Evolutionary conservation across 2,329 filamentous ascomycete species (phyloP), one percentile per base, ranked within the genome.

Genomic region (Penicillium frequentans): DNA sequence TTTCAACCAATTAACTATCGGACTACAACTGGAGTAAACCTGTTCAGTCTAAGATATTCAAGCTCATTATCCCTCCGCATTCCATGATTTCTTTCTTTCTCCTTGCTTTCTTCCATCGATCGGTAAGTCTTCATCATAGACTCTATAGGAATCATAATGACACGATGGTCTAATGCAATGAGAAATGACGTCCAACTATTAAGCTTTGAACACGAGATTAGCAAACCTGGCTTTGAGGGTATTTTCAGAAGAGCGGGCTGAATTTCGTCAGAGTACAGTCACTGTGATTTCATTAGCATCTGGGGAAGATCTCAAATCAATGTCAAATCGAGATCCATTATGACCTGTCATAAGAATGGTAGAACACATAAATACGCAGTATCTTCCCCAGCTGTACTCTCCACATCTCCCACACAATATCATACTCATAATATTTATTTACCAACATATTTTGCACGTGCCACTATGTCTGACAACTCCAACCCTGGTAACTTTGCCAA

Each of bases 401-500:
- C 5, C 2, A n/a, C 8, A 9, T 8, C 7, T n/a, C 8, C 2
- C 1, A n/a, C 6, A n/a, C 2, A 37, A n/a, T 9, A 5, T 37
- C 16, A 8, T 37, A 35, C n/a, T 24, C 23, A 24, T 24, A 26
- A 26, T 26, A 3, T 5, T 5, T 6, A 24, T 24, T 24, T 24
- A 26, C 24, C 24, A 26, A 6, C 33, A 35, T 7, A 37, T 9
- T 9, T 9, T 1, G n/a, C 16, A n/a, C 5, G 33, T n/a, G 33
- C 16, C 8, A 37, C 5, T 6, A 61, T 61, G 56, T 21, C 51
- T 5, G 54, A 60, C 26, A 69, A 64, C 57, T 46, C 64, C 51
- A 77, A 77, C 62, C 74, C 74, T 37, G 73, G 70, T 57, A 77
- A 77, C 61, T 76, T 75, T 60, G 68, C 70, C 66, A 77, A 76